Percentiles rank a stretch among this genome's conserved stretches.
Evolutionary conservation across 2,329 filamentous ascomycete species (phyloP).

Genomic region (Hortaea werneckii): DNA sequence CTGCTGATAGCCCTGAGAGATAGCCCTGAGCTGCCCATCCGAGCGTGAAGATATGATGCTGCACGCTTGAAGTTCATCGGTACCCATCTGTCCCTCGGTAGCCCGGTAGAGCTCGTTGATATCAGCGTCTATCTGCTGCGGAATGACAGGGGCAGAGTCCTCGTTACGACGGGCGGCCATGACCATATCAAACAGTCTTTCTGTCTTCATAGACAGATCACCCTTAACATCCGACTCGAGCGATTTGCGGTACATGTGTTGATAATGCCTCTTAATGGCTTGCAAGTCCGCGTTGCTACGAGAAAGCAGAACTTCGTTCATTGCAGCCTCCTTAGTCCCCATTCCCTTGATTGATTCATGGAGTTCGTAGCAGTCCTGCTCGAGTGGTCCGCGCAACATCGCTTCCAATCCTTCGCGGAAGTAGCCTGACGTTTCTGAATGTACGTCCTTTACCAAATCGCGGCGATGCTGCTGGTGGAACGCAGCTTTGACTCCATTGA

Average conservation of each 20-base stretch:
- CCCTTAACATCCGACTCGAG: slow-evolving; percentile 64
- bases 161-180: slow-evolving; percentile 64
- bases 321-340: slow-evolving; percentile 75
- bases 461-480: slow-evolving; percentile 58
- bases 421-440: slow-evolving; percentile 63
- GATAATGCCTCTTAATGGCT: slow-evolving; percentile 74
- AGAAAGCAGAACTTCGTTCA: slow-evolving; percentile 78
- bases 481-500: slow-evolving; percentile 55
- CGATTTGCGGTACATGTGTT: slow-evolving; percentile 52
- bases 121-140: slow-evolving; percentile 63
- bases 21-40: slow-evolving; percentile 74
- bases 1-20: slow-evolving; percentile 62
- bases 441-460: slow-evolving; percentile 63
- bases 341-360: slow-evolving; percentile 63
- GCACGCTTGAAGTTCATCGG: slow-evolving; percentile 68
- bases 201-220: slow-evolving; percentile 79
- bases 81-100: slow-evolving; percentile 54
- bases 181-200: slow-evolving; percentile 75
- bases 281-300: slow-evolving; percentile 79
- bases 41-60: slow-evolving; percentile 65
- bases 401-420: slow-evolving; percentile 67
- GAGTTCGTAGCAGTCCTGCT: slow-evolving; percentile 62
- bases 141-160: slow-evolving; percentile 64
- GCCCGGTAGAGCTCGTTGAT: slow-evolving; percentile 67
- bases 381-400: slow-evolving; percentile 67